These are phyloP conservation scores for Aspergillus sp. DNA, from an alignment of 2,329 filamentous ascomycete genomes.

Conservation along the genomic window DNA sequence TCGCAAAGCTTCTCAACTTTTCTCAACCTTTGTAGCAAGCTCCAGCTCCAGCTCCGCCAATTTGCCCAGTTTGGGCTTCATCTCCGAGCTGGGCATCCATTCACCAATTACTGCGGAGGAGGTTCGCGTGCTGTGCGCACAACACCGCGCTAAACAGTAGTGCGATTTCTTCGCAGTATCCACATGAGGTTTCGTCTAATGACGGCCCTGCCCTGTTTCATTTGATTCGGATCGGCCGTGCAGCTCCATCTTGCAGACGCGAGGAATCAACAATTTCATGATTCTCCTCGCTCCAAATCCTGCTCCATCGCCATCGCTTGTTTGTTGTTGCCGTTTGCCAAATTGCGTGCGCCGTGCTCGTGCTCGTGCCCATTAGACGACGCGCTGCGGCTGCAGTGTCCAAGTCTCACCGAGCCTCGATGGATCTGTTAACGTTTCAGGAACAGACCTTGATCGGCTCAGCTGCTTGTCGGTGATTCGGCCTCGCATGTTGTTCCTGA, in stretches of 20 bases:
- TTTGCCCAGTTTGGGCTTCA: not conserved
- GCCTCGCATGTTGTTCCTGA: not conserved
- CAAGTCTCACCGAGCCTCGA: constrained; percentile 6
- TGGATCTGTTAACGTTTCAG: not conserved
- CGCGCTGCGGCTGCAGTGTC: not conserved
- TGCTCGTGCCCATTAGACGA: too few species aligned
- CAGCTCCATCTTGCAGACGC: not conserved
- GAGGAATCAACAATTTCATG: not conserved
- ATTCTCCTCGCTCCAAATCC: not conserved
- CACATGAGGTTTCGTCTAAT: not conserved
- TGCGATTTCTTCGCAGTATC: not conserved
- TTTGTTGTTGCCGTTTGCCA: not conserved
- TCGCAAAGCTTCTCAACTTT: not conserved
- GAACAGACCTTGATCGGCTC: not conserved
- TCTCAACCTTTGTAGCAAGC: not conserved
- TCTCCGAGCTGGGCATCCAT: constrained; percentile 4
- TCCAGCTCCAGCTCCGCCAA: not conserved
- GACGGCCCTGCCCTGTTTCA: not conserved
- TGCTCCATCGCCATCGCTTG: not conserved
- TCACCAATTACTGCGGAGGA: constrained; percentile 1
- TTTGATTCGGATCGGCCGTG: constrained; percentile 11
- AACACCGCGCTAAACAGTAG: not conserved
- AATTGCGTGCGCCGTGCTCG: not conserved
- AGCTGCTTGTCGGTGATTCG: not conserved
- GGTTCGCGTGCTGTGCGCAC: constrained; percentile 1